Evolutionary conservation across 176 grass and related monocot genomes (phyloP), one percentile per base, ranked within the genome.

Genomic region (Rhynchospora tenuis): DNA sequence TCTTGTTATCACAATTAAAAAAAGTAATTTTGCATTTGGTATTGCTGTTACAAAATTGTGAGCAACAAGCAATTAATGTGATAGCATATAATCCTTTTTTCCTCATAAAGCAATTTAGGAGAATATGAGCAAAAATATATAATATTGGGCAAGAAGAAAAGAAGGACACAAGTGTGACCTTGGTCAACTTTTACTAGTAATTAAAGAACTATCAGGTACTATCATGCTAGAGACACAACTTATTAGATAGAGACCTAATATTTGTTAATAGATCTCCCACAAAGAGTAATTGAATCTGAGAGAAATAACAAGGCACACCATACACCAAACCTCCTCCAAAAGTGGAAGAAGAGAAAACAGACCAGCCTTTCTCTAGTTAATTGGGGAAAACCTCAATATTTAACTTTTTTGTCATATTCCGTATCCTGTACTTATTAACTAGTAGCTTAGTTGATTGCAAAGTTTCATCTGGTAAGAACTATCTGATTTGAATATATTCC

Each of bases 341-440:
- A 71, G 67, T 71, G 67, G 67, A 71, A 71, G 62, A 71, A 71
- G 67, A 71, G 67, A 71, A 71, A 71, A 71, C 64, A 42, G 1
- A 16, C 6, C 31, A 68, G 64, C 29, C 13, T 66, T 66, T 64
- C n/a, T 24, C 22, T 26, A 67, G 28, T 42, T 38, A 67, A 33
- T 33, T 33, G 29, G 5, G 15, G 38, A 38, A 42, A 17, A 16
- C 5, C 31, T 33, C 67, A 71, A 2, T 45, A 46, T 71, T 66
- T 61, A 23, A 23, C 6, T 15, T 16, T 64, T 66, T 66, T 31
- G 4, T 45, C 38, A 43, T 70, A 43, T 70, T 70, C 66, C 10
- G 31, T 43, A 70, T 45, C 66, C 7, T 70, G 14, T 70, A 70
- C 38, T 20, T n/a, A 7, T 70, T 16, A 14, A 44, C 44, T 38